Evolutionary conservation across 495 filamentous ascomycete genomes (phyloP), one percentile per base, ranked within the genome.

Genomic region (Neurospora pannonica): DNA sequence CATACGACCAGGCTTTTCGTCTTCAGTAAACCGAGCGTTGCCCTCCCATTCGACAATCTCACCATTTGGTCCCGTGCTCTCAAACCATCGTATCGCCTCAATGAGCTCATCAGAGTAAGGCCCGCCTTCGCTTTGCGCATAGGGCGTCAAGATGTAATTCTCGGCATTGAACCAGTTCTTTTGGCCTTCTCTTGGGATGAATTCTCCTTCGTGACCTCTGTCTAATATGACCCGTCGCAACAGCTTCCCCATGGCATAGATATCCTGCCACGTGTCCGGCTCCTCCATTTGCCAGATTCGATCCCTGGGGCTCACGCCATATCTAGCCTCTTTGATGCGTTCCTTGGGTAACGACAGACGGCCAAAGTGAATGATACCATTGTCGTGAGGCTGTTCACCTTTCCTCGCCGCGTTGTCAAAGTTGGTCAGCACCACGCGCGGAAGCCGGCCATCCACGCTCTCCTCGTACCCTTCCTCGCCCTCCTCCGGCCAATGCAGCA

Each of bases 201-300:
- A 0, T 0, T 38, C 28, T 21, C 1, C 3, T 8, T 15, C 2
- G 46, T 69, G 15, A 71, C 37, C 2, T 31, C 48, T 28, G 54
- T 67, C 54, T 0, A 19, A 3, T 31, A 67, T 34, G 38, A 76
- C 8, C 17, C 70, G 43, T 2, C 75, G 70, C 17, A 74, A 28
- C 3, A 76, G 9, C 69, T 46, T 38, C 8, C 75, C 75, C 4
- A 76, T 8, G 17, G 70, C 37, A 62, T 72, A 38, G 4, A 75
- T 38, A 17, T 76, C 75, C n/a, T 75, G 39, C 42, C 39, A 71
- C 7, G 10, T 7, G 3, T 34, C 28, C n/a, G 48, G 48, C 39
- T 34, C 15, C 4, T 67, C 54, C 24, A 67, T 36, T 36, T 67
- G 54, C 54, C 54, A 67, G 15, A 67, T 8, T 4, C 54, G 54